A percentile compares a stretch with the other conserved stretches of the same genome.
These are phyloP conservation scores for Clitopilus hobsonii DNA, from an alignment of 768 basidiomycete species.

Conservation along the genomic window DNA sequence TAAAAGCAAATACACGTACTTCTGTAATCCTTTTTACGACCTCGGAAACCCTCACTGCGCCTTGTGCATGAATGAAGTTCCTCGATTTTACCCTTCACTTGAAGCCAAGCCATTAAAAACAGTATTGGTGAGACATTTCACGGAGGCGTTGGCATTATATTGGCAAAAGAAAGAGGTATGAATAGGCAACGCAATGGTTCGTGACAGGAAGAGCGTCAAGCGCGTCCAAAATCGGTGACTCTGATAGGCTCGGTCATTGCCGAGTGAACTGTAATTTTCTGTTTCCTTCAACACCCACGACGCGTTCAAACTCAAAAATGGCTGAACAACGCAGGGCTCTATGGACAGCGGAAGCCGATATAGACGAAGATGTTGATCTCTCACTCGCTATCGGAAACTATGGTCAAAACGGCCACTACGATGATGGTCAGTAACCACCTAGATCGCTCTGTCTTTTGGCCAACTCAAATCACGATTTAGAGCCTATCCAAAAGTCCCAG, in stretches of 20 bases:
- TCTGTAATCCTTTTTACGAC: no score
- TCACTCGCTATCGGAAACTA: constrained; percentile 64
- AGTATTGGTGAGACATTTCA: no score
- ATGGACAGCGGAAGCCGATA: constrained; percentile 76
- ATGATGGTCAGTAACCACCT: constrained; percentile 45
- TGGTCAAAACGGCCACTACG: constrained; percentile 63
- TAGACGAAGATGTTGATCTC: constrained; percentile 78
- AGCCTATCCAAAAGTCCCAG: constrained; percentile 50
- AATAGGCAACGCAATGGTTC: not conserved
- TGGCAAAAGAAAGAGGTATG: not conserved
- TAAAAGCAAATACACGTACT: not conserved
- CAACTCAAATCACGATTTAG: constrained; percentile 23
- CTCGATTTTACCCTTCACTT: no score
- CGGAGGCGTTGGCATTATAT: no score
- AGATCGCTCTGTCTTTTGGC: not conserved
- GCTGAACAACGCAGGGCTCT: constrained; percentile 63
- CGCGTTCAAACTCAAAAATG: constrained; percentile 29
- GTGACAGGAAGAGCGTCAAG: not conserved
- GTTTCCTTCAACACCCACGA: constrained; percentile 10
- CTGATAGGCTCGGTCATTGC: constrained; percentile 22
- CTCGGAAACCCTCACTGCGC: no score
- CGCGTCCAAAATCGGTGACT: not conserved
- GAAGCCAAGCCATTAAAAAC: no score
- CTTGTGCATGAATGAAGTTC: no score
- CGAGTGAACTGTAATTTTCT: constrained; percentile 30